phyloP scores from a whole-genome alignment of 768 basidiomycete species.

The Tricholoma terreum region DNA sequence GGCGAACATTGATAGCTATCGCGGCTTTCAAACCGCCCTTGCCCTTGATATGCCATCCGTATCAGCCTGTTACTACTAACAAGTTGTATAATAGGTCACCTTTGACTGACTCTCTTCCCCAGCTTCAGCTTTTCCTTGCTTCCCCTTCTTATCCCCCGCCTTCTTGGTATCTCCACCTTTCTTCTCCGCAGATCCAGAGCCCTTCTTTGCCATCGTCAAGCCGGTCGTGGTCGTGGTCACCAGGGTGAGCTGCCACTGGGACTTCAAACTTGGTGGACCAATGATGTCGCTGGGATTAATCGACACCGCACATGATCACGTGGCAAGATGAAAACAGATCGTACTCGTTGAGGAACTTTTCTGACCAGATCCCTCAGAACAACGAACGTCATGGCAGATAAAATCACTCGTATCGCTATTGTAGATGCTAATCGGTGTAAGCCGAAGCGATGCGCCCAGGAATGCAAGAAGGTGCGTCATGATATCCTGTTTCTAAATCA shows the following conservation, averaged over 20 bases:
- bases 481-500: slow-evolving; percentile 5
- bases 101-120: slow-evolving; percentile 39
- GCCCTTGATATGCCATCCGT: slow-evolving; percentile 22
- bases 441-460: slow-evolving; percentile 94
- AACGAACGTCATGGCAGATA: slow-evolving; percentile 68
- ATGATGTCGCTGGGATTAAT: background rate
- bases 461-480: slow-evolving; percentile 86
- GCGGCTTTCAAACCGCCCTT: slow-evolving; percentile 72
- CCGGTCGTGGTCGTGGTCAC: background rate
- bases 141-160: slow-evolving; percentile 40
- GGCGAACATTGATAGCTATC: slow-evolving; percentile 80
- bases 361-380: slow-evolving; percentile 14
- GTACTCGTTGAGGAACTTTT: no score
- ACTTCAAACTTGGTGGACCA: no score
- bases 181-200: slow-evolving; percentile 24
- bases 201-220: slow-evolving; percentile 36
- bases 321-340: slow-evolving; percentile 7
- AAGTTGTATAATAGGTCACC: slow-evolving; percentile 21
- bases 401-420: slow-evolving; percentile 97
- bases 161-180: slow-evolving; percentile 36
- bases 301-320: slow-evolving; percentile 9
- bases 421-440: slow-evolving; percentile 91
- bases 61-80: background rate
- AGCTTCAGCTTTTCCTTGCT: slow-evolving; percentile 36
- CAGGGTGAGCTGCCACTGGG: no score